Evolutionary conservation across 2,329 filamentous ascomycete genomes (phyloP).

Genomic region (Rhynchosporium graminicola): DNA sequence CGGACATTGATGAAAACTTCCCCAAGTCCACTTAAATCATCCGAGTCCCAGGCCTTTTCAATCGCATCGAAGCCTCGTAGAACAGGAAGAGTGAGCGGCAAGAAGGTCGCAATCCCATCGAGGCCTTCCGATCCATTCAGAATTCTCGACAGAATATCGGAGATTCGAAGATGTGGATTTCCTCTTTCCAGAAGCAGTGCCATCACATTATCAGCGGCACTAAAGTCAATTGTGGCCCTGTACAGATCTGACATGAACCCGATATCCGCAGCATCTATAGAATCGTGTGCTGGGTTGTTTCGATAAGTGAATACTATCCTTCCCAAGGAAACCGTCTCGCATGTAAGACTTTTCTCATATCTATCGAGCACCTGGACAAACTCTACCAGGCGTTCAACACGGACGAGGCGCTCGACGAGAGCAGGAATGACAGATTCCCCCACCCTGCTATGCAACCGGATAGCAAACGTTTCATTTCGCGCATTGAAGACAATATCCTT

Average conservation of each 20-base stretch:
- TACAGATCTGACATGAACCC: slow-evolving; percentile 39
- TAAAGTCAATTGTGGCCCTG: slow-evolving; percentile 60
- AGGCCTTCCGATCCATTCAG: slow-evolving; percentile 56
- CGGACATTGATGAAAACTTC: slow-evolving; percentile 55
- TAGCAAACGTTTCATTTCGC: slow-evolving; percentile 35
- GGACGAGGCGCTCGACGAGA: slow-evolving; percentile 44
- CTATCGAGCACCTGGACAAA: slow-evolving; percentile 67
- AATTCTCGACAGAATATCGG: slow-evolving; percentile 58
- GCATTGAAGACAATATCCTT: slow-evolving; percentile 39
- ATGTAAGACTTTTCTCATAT: slow-evolving; percentile 55
- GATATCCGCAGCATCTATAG: slow-evolving; percentile 28
- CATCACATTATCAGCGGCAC: slow-evolving; percentile 49
- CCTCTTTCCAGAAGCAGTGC: slow-evolving; percentile 58
- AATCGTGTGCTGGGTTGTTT: slow-evolving; percentile 27
- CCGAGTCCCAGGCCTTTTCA: slow-evolving; percentile 52
- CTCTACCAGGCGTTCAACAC: slow-evolving; percentile 69
- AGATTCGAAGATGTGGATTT: slow-evolving; percentile 68
- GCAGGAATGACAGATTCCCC: slow-evolving; percentile 37
- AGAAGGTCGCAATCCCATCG: slow-evolving; percentile 53
- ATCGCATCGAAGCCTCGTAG: slow-evolving; percentile 61
- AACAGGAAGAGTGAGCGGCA: slow-evolving; percentile 65
- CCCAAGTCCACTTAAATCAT: slow-evolving; percentile 44
- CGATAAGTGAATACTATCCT: slow-evolving; percentile 71
- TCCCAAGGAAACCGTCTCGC: slow-evolving; percentile 60
- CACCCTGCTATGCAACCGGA: slow-evolving; percentile 38